These are phyloP conservation scores for Stereum hirsutum DNA, from an alignment of 1,284 basidiomycete genomes.

Conservation along the genomic window DNA sequence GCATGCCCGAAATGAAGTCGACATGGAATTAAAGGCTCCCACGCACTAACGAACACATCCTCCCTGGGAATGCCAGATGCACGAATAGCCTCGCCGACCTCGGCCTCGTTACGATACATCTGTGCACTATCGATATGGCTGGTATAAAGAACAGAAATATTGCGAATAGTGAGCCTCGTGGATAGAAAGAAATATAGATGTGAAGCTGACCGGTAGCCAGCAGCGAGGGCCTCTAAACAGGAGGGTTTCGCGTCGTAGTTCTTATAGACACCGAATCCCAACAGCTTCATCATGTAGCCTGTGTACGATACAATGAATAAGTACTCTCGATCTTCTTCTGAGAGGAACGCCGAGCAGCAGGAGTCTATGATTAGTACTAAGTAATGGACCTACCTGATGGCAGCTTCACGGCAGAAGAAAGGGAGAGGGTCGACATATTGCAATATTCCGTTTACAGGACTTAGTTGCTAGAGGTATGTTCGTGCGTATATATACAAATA, in stretches of 20 bases:
- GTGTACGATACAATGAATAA: not conserved
- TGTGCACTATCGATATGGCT: slow-evolving; percentile 69
- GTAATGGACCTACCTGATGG: slow-evolving; percentile 3
- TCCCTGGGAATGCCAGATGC: slow-evolving; percentile 41
- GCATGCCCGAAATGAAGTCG: not conserved
- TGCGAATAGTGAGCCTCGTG: no score
- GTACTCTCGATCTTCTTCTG: not conserved
- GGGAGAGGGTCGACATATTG: not conserved
- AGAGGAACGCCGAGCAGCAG: not conserved
- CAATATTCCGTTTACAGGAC: no score
- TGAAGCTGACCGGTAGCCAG: slow-evolving; percentile 61
- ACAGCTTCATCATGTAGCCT: slow-evolving; percentile 54
- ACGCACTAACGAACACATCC: slow-evolving; percentile 64
- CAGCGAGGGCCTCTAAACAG: slow-evolving; percentile 56
- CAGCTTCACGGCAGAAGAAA: not conserved
- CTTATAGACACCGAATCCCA: slow-evolving; percentile 80
- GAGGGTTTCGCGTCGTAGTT: slow-evolving; percentile 52
- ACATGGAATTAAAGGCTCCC: not conserved
- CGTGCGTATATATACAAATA: no score
- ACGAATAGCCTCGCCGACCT: slow-evolving; percentile 48
- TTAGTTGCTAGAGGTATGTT: no score
- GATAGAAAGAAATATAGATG: no score
- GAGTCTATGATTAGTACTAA: not conserved
- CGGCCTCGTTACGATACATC: slow-evolving; percentile 67
- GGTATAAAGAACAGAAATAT: not conserved